phyloP scores from a whole-genome alignment of 306 rosid genomes.

The Pyrus betulifolia region DNA sequence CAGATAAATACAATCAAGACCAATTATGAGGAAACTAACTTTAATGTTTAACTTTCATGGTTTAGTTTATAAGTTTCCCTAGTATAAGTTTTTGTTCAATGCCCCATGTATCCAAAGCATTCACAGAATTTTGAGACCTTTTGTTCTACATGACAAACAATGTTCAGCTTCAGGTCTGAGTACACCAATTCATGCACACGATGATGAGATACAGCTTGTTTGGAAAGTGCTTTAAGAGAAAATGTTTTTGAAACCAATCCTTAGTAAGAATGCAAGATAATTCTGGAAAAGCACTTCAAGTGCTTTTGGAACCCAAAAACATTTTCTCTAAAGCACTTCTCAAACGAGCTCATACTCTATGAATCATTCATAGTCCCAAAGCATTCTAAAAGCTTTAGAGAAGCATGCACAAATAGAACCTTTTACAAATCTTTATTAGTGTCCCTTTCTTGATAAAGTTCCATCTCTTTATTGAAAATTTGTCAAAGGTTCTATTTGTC shows the following conservation, averaged over 20 bases:
- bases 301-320: no score
- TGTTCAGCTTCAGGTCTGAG: neutral
- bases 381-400: neutral
- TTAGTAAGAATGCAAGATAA: no score
- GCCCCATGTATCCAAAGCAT: neutral
- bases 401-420: neutral
- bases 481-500: no score
- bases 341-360: neutral
- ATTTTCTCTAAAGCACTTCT: no score
- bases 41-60: neutral
- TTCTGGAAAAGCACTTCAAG: no score
- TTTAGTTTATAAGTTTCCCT: neutral
- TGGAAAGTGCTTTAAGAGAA: no score
- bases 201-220: no score
- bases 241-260: no score
- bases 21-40: neutral
- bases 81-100: neutral
- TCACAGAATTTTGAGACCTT: neutral
- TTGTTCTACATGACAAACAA: neutral
- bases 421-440: neutral
- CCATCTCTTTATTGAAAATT: no score
- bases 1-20: neutral
- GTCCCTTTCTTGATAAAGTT: neutral
- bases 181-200: neutral
- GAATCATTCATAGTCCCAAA: neutral